Evolutionary conservation across 2,329 filamentous ascomycete genomes (phyloP), one percentile per base, ranked within the genome.

Genomic region (Pezicula neosporulosa): DNA sequence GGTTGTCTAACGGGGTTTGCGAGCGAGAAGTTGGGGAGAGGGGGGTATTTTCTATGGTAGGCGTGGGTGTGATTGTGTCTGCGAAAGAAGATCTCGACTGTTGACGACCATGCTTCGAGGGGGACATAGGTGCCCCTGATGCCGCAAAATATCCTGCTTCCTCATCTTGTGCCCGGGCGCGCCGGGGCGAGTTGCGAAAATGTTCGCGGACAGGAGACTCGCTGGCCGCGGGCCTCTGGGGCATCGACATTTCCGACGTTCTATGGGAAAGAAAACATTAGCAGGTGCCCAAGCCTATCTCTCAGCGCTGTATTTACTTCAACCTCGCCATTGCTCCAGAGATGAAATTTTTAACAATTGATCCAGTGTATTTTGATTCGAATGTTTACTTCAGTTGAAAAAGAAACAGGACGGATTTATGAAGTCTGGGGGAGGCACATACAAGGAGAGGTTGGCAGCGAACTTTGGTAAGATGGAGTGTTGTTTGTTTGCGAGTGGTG

Each of bases 151-250:
- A 65, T 50, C 81, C 84, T 36, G 84, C 75, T 67, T 96, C 90
- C 62, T 89, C 74, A 66, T 95, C 89, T 51, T 79, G 78, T 44
- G 83, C 81, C 52, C 80, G 80, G 48, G 73, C 76, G 60, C 86
- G 83, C 63, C 87, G 82, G 49, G 82, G 79, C 41, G 87, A 86
- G 57, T 85, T 83, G 61, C 86, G 80, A 69, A 89, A 90, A 52
- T 82, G 79, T 60, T 86, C 82, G 62, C 79, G 80, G 50, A 77
- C 77, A 56, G 83, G 78, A 60, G 79, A 77, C 51, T 70, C 65
- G 43, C 75, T 78, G 60, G 79, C 79, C 64, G 60, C 54, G 16
- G 57, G 59, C 18, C 60, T 56, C 67, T 81, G 75, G 56, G 81
- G 80, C 58, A 82, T 76, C 71, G 81, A 82, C 82, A 86, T 85